phyloP scores from a whole-genome alignment of 495 filamentous ascomycete genomes.

The Penicillium manginii region DNA sequence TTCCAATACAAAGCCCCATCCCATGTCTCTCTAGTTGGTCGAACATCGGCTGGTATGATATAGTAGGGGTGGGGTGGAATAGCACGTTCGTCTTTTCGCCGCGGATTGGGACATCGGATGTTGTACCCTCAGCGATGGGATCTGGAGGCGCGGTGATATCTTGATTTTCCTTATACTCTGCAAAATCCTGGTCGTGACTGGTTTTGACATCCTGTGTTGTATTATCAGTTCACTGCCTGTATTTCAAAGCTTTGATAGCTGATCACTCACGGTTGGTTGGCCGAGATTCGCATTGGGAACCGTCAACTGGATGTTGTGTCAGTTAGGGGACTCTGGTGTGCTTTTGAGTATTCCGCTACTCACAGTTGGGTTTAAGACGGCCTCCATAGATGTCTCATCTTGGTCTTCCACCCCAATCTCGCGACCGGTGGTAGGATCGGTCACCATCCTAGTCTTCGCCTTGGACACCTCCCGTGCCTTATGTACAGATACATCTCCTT shows the following conservation, averaged over 20 bases:
- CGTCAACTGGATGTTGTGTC: slow-evolving; percentile 58
- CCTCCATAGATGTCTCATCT: slow-evolving; percentile 66
- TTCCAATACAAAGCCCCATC: slow-evolving; percentile 64
- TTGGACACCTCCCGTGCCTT: slow-evolving; percentile 47
- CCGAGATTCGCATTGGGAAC: slow-evolving; percentile 87
- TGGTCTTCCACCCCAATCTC: slow-evolving; percentile 89
- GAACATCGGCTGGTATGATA: slow-evolving; percentile 87
- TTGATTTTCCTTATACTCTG: slow-evolving; percentile 81
- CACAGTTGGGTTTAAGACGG: slow-evolving; percentile 71
- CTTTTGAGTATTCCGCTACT: slow-evolving; percentile 6
- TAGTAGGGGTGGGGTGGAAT: slow-evolving; percentile 89
- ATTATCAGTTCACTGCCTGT: neutral
- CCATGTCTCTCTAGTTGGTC: slow-evolving; percentile 72
- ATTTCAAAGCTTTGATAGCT: neutral
- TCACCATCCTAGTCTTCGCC: slow-evolving; percentile 68
- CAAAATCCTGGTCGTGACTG: slow-evolving; percentile 60
- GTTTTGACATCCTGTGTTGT: slow-evolving; percentile 59
- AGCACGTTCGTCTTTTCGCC: slow-evolving; percentile 96
- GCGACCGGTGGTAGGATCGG: slow-evolving; percentile 84
- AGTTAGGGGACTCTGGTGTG: neutral
- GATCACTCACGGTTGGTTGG: slow-evolving; percentile 61
- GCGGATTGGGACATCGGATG: slow-evolving; percentile 91
- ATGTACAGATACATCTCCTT: slow-evolving; percentile 45
- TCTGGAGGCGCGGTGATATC: slow-evolving; percentile 92
- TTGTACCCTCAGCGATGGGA: slow-evolving; percentile 75